Conservation (phyloP, 345 rosid species). For the Turnera subulata region DNA sequence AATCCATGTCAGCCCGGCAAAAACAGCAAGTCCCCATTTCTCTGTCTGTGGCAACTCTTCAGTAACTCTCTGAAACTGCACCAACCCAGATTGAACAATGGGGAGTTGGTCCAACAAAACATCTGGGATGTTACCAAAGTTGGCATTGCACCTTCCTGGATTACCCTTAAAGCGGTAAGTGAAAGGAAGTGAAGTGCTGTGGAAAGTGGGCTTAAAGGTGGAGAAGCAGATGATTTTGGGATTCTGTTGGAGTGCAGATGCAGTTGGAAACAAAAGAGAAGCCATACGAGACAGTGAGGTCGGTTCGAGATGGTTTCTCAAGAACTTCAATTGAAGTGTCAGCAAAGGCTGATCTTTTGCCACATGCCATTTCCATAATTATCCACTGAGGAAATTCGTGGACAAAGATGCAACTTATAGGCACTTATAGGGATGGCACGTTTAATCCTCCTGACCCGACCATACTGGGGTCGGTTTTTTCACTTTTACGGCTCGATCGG, state of each 20-base stretch:
- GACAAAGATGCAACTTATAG: constrained; percentile 8
- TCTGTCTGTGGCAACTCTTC: constrained; percentile 48
- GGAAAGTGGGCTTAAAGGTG: constrained; percentile 30
- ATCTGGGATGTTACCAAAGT: constrained; percentile 38
- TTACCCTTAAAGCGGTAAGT: constrained; percentile 19
- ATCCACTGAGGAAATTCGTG: constrained; percentile 33
- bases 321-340: constrained; percentile 12
- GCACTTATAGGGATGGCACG: no score
- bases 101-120: constrained; percentile 41
- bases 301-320: not conserved
- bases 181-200: constrained; percentile 15
- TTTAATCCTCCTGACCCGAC: no score
- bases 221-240: constrained; percentile 32
- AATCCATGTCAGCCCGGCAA: constrained; percentile 64
- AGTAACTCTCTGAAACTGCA: constrained; percentile 37
- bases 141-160: constrained; percentile 45
- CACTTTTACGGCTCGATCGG: no score
- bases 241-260: constrained; percentile 30
- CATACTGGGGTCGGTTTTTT: no score
- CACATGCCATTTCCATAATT: constrained; percentile 23
- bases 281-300: constrained; percentile 41
- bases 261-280: constrained; percentile 46
- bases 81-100: constrained; percentile 37
- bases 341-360: constrained; percentile 33
- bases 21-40: constrained; percentile 54